Evolutionary conservation across 805 yeast species (phyloP).

Genomic region (Candida odintsovae): DNA sequence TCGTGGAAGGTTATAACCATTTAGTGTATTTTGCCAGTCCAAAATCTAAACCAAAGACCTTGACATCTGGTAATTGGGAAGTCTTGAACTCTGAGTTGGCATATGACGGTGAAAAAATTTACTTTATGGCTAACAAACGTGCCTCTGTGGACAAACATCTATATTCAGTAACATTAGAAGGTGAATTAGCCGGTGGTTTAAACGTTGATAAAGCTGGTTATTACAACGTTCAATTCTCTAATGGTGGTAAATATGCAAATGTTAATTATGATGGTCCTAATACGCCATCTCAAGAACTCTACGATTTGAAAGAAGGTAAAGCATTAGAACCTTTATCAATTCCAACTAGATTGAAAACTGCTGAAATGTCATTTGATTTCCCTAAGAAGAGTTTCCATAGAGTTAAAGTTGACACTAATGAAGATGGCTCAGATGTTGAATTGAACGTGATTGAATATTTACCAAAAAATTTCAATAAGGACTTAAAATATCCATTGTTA

Average conservation of each 20-base stretch:
- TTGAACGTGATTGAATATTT: conserved; percentile 70
- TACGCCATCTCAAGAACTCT: conserved; percentile 67
- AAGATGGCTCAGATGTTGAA: conserved; percentile 36
- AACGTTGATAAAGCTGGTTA: conserved; percentile 51
- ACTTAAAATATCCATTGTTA: conserved; percentile 62
- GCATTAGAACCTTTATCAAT: conserved; percentile 5
- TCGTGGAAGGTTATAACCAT: conserved; percentile 60
- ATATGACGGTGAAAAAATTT: conserved; percentile 42
- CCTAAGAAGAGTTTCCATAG: conserved; percentile 49
- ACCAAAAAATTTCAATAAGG: conserved; percentile 66
- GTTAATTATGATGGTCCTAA: conserved; percentile 69
- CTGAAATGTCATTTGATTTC: conserved; percentile 35
- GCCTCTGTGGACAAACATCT: conserved; percentile 31
- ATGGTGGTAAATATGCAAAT: conserved; percentile 63
- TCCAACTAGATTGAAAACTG: conserved; percentile 2
- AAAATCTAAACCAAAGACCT: conserved; percentile 42
- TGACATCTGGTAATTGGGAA: conserved; percentile 86
- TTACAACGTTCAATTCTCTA: conserved; percentile 64
- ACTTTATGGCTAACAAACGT: conserved; percentile 64
- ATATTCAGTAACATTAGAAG: conserved; percentile 22
- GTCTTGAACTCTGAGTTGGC: conserved; percentile 63
- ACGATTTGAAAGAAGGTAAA: conserved; percentile 35
- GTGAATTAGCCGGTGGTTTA: conserved; percentile 37
- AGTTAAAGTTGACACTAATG: conserved; percentile 39
- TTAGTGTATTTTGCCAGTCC: conserved; percentile 78